Percentiles rank a stretch among this genome's conserved stretches.
Evolutionary conservation across 2,329 filamentous ascomycete genomes (phyloP).

Genomic region (Sarocladium strictum): DNA sequence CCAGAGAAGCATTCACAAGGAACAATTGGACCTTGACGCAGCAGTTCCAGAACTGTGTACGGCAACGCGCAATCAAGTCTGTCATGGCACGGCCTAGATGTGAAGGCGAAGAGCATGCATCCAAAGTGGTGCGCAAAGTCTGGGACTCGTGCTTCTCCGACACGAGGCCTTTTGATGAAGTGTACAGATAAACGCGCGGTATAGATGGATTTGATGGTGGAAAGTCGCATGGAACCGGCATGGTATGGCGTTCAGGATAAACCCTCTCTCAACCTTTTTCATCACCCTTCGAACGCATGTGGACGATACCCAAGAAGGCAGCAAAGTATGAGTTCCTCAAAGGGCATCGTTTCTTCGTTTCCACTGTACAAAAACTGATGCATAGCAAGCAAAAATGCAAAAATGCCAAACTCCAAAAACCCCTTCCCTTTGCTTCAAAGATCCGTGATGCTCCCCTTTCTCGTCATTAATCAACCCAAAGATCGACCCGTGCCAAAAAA

Average conservation of each 20-base stretch:
- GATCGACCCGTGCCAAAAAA: slow-evolving; percentile 8
- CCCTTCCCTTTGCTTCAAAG: slow-evolving; percentile 23
- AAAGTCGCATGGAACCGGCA: not conserved
- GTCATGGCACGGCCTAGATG: slow-evolving; percentile 73
- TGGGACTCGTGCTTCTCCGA: slow-evolving; percentile 97
- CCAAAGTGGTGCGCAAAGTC: slow-evolving; percentile 89
- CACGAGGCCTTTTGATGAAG: slow-evolving; percentile 93
- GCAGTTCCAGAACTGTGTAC: slow-evolving; percentile 90
- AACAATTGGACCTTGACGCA: slow-evolving; percentile 85
- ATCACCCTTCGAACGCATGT: slow-evolving; percentile 3
- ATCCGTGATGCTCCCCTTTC: slow-evolving; percentile 8
- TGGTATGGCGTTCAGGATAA: slow-evolving; percentile 8
- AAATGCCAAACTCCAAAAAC: slow-evolving; percentile 18
- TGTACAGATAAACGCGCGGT: slow-evolving; percentile 62
- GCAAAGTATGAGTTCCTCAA: not conserved
- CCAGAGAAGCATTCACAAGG: slow-evolving; percentile 75
- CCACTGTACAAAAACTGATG: slow-evolving; percentile 2
- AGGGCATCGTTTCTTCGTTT: not conserved
- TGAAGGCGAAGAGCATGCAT: slow-evolving; percentile 79
- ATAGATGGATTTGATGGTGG: not conserved
- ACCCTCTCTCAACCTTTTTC: slow-evolving; percentile 9
- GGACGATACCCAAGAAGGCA: slow-evolving; percentile 6
- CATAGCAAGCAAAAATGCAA: not conserved
- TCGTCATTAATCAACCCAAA: slow-evolving; percentile 4
- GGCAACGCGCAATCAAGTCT: slow-evolving; percentile 71